phyloP scores from a whole-genome alignment of 2,329 filamentous ascomycete genomes.

The Hypoxylon sp. region DNA sequence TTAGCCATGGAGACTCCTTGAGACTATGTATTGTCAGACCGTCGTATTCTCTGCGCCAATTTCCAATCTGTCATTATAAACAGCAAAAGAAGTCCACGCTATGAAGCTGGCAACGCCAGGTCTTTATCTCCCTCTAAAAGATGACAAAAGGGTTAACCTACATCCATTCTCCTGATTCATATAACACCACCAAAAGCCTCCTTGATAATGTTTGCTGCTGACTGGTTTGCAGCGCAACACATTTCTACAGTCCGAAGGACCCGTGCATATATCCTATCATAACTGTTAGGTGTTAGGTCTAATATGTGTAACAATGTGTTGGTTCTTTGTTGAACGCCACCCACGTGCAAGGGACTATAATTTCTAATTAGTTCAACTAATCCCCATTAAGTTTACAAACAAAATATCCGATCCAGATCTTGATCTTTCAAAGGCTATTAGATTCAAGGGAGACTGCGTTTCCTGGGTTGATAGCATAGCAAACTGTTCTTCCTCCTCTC shows the following conservation, averaged over 20 bases:
- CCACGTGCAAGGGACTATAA: not conserved
- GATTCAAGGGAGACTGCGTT: not conserved
- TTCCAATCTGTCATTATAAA: not conserved
- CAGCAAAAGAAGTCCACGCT: not conserved
- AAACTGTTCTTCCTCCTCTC: not conserved
- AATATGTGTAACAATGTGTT: not conserved
- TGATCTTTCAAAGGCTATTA: not conserved
- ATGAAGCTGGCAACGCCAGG: not conserved
- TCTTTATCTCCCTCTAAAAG: not conserved
- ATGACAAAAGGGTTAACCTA: not conserved
- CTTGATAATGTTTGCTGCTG: not conserved
- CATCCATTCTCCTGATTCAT: not conserved
- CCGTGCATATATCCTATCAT: not conserved
- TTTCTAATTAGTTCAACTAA: not conserved
- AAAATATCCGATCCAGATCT: not conserved
- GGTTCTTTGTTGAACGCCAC: not conserved
- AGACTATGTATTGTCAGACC: not conserved
- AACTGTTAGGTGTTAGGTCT: not conserved
- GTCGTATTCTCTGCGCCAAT: not conserved
- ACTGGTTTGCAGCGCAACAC: not conserved
- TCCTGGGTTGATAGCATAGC: not conserved
- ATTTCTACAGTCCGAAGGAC: not conserved
- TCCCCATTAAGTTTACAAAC: not conserved
- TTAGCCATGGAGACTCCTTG: conserved; percentile 15
- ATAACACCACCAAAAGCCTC: not conserved